Base-by-base conservation (phyloP, 805 yeast species). In the Spathaspora boniae region DNA sequence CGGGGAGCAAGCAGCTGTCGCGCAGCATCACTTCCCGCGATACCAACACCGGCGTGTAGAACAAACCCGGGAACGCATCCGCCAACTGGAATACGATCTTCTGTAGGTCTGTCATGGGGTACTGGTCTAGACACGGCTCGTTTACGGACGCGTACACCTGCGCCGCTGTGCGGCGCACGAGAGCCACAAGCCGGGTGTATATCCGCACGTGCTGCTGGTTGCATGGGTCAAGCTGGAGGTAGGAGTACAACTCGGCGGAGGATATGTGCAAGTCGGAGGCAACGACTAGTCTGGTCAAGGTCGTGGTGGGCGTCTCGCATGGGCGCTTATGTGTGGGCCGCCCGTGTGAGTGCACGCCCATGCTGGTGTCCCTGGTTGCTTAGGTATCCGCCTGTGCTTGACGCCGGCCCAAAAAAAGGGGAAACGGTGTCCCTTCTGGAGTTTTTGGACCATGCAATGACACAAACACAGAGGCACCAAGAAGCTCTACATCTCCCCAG, bases 61-160 rank as follows among this genome's bases (percentile, higher is more conserved):
- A 56, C 5, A 55, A 27, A 2, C 46, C 38, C 14, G 44, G 46
- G 31, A 39, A 55, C 7, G 43, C 29, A n/a, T 39, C 40, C 3
- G 60, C 60, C 6, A 56, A 43, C 9, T 42, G 26, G 32, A 51
- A 56, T 34, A 53, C 45, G 2, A 48, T 41, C 4, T 45, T 39
- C n/a, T 48, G 42, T 12, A 56, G 29, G 34, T 53, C 51, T 1
- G 60, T 48, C 25, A 56, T 25, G 3, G 60, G 59, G 38, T 45
- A 42, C 4, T 53, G 50, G 9, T 30, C 29, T 15, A 46, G 31
- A 14, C 26, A 9, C 14, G 19, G 5, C 5, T 25, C 15, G 11
- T 26, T 18, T 8, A 25, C 24, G 4, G 17, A 6, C 6, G 6
- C 11, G 19, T 19, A 33, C 6, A 40, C 26, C 11, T 23, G 15